Evolutionary conservation across 805 yeast genomes (phyloP).

Genomic region (Candida methanosorbosa): DNA sequence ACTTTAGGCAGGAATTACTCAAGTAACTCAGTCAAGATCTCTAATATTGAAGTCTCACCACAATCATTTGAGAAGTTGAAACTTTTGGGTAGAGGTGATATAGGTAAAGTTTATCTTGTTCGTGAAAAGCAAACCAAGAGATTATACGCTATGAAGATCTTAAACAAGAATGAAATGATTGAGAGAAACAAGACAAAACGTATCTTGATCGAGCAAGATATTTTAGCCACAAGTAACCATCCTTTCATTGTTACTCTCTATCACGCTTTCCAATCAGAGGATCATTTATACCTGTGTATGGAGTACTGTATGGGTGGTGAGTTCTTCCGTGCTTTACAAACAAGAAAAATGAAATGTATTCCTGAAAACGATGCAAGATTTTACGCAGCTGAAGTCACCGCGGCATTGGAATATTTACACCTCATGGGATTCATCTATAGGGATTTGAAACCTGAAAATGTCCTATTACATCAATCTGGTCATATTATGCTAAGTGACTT

Average conservation of each 20-base stretch:
- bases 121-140: constrained; percentile 68
- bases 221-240: constrained; percentile 88
- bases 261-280: constrained; percentile 94
- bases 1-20: constrained; percentile 56
- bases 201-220: constrained; percentile 94
- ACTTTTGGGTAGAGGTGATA: constrained; percentile 94
- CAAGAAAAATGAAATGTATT: constrained; percentile 78
- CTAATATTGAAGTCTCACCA: constrained; percentile 77
- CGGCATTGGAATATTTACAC: constrained; percentile 92
- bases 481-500: constrained; percentile 97
- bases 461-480: constrained; percentile 89
- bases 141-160: constrained; percentile 87
- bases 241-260: constrained; percentile 95
- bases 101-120: constrained; percentile 92
- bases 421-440: constrained; percentile 96
- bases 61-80: constrained; percentile 82
- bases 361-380: constrained; percentile 84
- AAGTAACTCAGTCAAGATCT: constrained; percentile 62
- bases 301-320: constrained; percentile 99
- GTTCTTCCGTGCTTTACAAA: constrained; percentile 91
- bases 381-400: constrained; percentile 95
- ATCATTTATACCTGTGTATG: constrained; percentile 87
- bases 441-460: constrained; percentile 95
- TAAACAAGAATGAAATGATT: constrained; percentile 88
- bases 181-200: constrained; percentile 90